Conservation (phyloP, 2,329 filamentous ascomycete genomes). For the Colletotrichum eleusines region DNA sequence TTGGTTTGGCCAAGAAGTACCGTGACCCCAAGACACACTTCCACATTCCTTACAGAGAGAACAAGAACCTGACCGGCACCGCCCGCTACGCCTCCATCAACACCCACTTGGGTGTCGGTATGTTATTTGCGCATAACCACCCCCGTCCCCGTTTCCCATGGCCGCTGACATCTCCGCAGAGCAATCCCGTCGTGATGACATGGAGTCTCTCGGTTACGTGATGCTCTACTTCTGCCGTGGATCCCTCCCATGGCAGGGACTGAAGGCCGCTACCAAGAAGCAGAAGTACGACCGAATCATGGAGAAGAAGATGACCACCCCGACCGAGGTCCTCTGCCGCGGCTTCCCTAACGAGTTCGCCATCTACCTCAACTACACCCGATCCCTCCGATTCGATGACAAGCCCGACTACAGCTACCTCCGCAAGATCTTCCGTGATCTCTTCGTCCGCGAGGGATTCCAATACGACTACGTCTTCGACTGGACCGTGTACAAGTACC, state of each 20-base stretch:
- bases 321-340: conserved; percentile 97
- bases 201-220: conserved; percentile 98
- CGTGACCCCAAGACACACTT: conserved; percentile 99
- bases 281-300: conserved; percentile 99
- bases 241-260: conserved; percentile 97
- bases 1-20: conserved; percentile 99
- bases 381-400: conserved; percentile 98
- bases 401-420: conserved; percentile 99
- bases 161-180: conserved; percentile 65
- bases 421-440: conserved; percentile 99
- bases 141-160: not conserved
- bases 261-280: conserved; percentile 99
- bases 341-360: conserved; percentile 99
- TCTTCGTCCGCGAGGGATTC: conserved; percentile 98
- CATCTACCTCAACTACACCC: conserved; percentile 99
- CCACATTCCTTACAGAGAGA: conserved; percentile 99
- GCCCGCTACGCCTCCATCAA: conserved; percentile 99
- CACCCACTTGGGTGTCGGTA: conserved; percentile 94
- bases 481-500: conserved; percentile 99
- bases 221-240: conserved; percentile 99
- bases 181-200: conserved; percentile 98
- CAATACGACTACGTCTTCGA: conserved; percentile 99
- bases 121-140: conserved; percentile 48
- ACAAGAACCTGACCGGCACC: conserved; percentile 99
- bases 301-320: conserved; percentile 99